Evolutionary conservation across 805 yeast species (phyloP).

Genomic region (Suhomyces prunicola): DNA sequence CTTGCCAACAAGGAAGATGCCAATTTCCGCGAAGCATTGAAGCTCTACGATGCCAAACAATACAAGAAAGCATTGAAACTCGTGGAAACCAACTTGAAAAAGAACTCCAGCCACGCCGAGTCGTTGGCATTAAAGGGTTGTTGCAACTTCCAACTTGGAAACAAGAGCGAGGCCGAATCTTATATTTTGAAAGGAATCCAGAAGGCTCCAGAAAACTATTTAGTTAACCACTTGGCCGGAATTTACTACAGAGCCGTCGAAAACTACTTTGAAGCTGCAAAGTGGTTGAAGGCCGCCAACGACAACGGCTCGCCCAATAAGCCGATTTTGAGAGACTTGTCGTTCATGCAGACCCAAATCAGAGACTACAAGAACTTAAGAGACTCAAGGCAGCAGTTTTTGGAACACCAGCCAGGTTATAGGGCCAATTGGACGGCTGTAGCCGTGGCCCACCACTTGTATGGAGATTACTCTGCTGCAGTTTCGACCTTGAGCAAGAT

Average conservation of each 20-base stretch:
- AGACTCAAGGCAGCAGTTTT: conserved; percentile 60
- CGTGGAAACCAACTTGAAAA: conserved; percentile 73
- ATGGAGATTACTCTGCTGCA: conserved; percentile 64
- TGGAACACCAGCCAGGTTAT: conserved; percentile 74
- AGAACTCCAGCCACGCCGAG: conserved; percentile 72
- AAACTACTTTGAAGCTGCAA: conserved; percentile 72
- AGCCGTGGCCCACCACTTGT: conserved; percentile 81
- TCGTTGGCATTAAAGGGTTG: conserved; percentile 85
- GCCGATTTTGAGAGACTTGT: conserved; percentile 77
- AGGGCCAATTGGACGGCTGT: conserved; percentile 88
- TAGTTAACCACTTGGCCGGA: conserved; percentile 83
- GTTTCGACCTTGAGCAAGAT: conserved; percentile 69
- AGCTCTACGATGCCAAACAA: conserved; percentile 78
- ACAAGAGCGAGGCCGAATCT: conserved; percentile 59
- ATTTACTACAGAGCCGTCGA: conserved; percentile 70
- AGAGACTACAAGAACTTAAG: conserved; percentile 67
- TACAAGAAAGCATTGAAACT: conserved; percentile 81
- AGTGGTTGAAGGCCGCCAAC: conserved; percentile 70
- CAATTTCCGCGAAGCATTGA: conserved; percentile 76
- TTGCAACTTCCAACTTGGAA: conserved; percentile 53
- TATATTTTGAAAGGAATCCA: conserved; percentile 60
- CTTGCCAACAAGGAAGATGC: conserved; percentile 62
- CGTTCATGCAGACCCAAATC: conserved; percentile 73
- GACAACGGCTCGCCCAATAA: conserved; percentile 76
- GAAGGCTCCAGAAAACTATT: conserved; percentile 59